phyloP scores from a whole-genome alignment of 495 filamentous ascomycete genomes.

The Parathielavia hyrcaniae region DNA sequence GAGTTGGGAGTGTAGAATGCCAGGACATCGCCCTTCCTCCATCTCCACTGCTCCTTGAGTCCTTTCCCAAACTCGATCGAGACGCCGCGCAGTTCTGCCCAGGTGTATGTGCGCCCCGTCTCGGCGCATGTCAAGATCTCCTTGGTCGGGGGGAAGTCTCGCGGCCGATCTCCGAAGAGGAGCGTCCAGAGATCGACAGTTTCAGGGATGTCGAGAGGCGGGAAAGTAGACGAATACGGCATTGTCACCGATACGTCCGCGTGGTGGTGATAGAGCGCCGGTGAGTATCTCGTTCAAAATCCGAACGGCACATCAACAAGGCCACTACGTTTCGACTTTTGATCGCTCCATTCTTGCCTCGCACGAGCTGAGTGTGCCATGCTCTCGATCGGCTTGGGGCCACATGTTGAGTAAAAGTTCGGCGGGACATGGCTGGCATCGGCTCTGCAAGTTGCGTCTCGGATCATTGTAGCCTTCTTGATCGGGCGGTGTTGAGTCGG shows the following conservation, averaged over 20 bases:
- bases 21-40: slow-evolving; percentile 75
- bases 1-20: slow-evolving; percentile 66
- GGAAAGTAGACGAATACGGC: slow-evolving; percentile 52
- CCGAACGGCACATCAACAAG: neutral
- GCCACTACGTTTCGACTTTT: neutral
- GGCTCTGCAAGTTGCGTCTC: slow-evolving; percentile 10
- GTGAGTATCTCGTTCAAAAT: neutral
- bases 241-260: slow-evolving; percentile 35
- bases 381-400: neutral
- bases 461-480: neutral
- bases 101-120: slow-evolving; percentile 68
- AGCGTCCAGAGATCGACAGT: slow-evolving; percentile 64
- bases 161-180: slow-evolving; percentile 46
- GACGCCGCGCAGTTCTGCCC: slow-evolving; percentile 55
- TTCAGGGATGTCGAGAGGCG: slow-evolving; percentile 54
- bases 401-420: neutral
- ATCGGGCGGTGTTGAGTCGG: neutral
- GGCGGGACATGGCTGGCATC: slow-evolving; percentile 19
- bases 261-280: neutral
- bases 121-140: slow-evolving; percentile 76
- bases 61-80: slow-evolving; percentile 75
- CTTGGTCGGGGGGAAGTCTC: slow-evolving; percentile 24
- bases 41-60: slow-evolving; percentile 61
- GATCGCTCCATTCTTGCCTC: neutral
- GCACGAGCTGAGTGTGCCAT: neutral